These are phyloP conservation scores for Rasamsonia emersonii DNA, from an alignment of 2,329 filamentous ascomycete genomes.

Conservation along the genomic window DNA sequence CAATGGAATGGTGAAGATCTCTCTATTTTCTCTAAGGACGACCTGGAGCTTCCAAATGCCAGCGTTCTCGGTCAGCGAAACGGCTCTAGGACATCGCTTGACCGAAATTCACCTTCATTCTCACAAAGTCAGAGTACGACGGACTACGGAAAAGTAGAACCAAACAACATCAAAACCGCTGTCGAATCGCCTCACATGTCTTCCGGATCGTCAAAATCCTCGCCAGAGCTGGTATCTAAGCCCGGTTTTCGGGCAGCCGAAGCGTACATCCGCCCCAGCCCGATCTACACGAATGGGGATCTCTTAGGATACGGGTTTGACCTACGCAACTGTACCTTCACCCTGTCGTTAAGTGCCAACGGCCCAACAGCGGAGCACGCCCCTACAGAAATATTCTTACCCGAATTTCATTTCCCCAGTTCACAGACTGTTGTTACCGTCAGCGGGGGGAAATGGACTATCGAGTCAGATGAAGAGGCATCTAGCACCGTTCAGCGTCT, in stretches of 20 bases:
- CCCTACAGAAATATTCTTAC: constrained; percentile 77
- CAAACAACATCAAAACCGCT: constrained; percentile 65
- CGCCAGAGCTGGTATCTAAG: constrained; percentile 44
- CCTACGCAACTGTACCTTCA: constrained; percentile 68
- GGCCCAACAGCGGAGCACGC: constrained; percentile 52
- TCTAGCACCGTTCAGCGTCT: constrained; percentile 64
- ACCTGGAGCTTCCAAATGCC: constrained; percentile 48
- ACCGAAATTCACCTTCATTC: constrained; percentile 43
- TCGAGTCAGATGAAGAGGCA: constrained; percentile 63
- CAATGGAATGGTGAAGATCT: constrained; percentile 97
- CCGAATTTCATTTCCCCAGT: constrained; percentile 84
- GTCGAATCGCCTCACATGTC: constrained; percentile 51
- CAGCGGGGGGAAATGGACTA: constrained; percentile 82
- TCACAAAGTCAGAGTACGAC: constrained; percentile 43
- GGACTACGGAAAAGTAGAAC: constrained; percentile 51
- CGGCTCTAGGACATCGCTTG: constrained; percentile 27
- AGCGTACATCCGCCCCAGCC: constrained; percentile 80
- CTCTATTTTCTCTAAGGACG: constrained; percentile 80
- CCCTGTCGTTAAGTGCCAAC: constrained; percentile 57
- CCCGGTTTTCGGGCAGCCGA: constrained; percentile 83
- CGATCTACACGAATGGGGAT: constrained; percentile 64
- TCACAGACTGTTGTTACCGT: constrained; percentile 63
- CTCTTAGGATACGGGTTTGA: constrained; percentile 72
- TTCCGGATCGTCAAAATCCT: constrained; percentile 45
- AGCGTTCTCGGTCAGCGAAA: constrained; percentile 22